phyloP scores from a whole-genome alignment of 2,329 filamentous ascomycete species.

The Gaeumannomyces tritici region DNA sequence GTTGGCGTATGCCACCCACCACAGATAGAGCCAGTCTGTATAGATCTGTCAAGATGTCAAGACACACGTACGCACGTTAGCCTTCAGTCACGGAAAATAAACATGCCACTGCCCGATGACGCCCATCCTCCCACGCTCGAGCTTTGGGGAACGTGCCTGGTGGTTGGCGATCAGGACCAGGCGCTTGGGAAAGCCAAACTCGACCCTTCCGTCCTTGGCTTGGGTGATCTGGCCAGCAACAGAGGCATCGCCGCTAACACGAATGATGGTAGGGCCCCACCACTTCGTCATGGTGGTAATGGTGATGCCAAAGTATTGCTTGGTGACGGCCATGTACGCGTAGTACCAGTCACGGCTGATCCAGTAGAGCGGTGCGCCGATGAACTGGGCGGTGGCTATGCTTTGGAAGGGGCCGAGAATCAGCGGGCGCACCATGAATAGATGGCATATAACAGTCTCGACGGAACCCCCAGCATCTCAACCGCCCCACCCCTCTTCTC shows the following conservation, averaged over 20 bases:
- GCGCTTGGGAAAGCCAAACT: conserved; percentile 73
- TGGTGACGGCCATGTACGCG: conserved; percentile 79
- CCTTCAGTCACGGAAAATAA: conserved; percentile 1
- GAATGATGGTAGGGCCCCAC: conserved; percentile 76
- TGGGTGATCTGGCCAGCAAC: conserved; percentile 66
- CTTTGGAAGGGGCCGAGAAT: conserved; percentile 24
- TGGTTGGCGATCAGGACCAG: conserved; percentile 82
- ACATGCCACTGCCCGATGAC: not conserved
- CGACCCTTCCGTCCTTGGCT: conserved; percentile 60
- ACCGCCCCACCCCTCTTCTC: not conserved
- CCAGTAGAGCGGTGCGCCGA: conserved; percentile 68
- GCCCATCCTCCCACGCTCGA: not conserved
- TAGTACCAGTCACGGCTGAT: conserved; percentile 72
- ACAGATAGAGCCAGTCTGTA: conserved; percentile 86
- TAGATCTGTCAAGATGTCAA: conserved; percentile 56
- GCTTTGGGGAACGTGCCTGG: conserved; percentile 38
- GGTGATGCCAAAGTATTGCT: conserved; percentile 71
- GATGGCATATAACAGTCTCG: too few species aligned
- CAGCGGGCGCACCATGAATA: too few species aligned
- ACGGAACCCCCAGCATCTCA: too few species aligned
- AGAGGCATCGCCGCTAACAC: conserved; percentile 74
- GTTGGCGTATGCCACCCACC: conserved; percentile 86
- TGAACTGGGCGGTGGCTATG: conserved; percentile 61
- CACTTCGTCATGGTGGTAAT: conserved; percentile 74
- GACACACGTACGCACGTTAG: conserved; percentile 16